Evolutionary conservation across 371 early-diverging fungal species (phyloP).

Genomic region (Mortierella sp.): DNA sequence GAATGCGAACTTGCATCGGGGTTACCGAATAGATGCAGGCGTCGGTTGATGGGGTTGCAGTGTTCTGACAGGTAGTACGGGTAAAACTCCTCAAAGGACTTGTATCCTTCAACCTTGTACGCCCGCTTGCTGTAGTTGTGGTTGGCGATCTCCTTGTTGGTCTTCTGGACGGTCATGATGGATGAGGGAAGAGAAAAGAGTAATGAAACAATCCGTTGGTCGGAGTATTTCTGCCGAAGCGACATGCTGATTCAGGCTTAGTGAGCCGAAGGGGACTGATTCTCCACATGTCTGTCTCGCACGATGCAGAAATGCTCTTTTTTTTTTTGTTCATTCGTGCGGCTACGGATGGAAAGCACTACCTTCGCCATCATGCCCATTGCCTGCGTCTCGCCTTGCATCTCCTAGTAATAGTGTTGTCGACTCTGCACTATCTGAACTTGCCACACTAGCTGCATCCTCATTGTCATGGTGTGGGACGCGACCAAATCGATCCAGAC

Average conservation of each 20-base stretch:
- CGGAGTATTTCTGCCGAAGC: no score
- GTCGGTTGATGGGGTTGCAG: slow-evolving; percentile 63
- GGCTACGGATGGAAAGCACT: background rate
- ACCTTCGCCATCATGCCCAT: background rate
- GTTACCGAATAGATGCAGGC: slow-evolving; percentile 67
- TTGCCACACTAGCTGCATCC: slow-evolving; percentile 10
- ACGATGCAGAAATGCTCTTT: no score
- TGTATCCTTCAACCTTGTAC: slow-evolving; percentile 62
- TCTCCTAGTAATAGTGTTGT: slow-evolving; percentile 18
- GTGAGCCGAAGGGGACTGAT: background rate
- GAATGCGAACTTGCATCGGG: no score
- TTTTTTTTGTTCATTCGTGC: no score
- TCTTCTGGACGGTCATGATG: slow-evolving; percentile 23
- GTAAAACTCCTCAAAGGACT: slow-evolving; percentile 66
- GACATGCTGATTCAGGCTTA: no score
- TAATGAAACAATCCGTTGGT: no score
- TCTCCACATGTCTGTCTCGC: background rate
- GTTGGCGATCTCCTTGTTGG: slow-evolving; percentile 57
- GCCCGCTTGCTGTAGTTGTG: slow-evolving; percentile 64
- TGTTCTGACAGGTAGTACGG: slow-evolving; percentile 78
- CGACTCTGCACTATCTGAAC: slow-evolving; percentile 23
- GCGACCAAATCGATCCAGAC: slow-evolving; percentile 19
- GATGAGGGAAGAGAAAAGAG: background rate
- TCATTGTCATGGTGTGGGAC: background rate
- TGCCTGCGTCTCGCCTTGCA: slow-evolving; percentile 6